Evolutionary conservation across 495 filamentous ascomycete species (phyloP), one percentile per base, ranked within the genome.

Genomic region (Cryomyces minteri): DNA sequence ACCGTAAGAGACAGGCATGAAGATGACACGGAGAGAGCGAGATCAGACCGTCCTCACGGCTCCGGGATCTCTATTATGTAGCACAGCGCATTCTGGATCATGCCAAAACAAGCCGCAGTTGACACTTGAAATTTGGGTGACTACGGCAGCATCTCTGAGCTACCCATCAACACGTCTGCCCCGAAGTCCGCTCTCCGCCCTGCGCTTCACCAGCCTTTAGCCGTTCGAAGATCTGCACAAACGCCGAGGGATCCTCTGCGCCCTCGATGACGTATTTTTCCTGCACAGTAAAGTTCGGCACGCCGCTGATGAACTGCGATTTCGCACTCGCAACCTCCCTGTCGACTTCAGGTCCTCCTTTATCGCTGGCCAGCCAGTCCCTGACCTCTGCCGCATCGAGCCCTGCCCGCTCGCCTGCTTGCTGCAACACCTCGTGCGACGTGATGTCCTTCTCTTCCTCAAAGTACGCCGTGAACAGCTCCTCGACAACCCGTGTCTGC

Each of bases 391-490:
- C 58, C 48, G 66, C 64, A 7, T 77, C 71, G 48, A 92, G 52
- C 0, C 80, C 82, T 0, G 74, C 80, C 51, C 65, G 69, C 33
- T 73, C 70, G 6, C 63, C 84, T 2, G 77, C 74, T n/a, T 68
- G 65, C 5, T 68, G 45, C 52, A 90, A 59, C 11, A 77, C 67
- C 5, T 65, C 70, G 31, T 64, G 63, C 47, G 71, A 72, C 0
- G 82, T 88, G 48, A 90, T 81, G 51, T 92, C 84, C 54, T 73
- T 68, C 54, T 80, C 78, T 10, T 80, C 70, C 59, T 92, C 82
- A 45, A 88, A 86, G 52, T 88, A 85, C 5, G 70, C 67, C 18
- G 62, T 65, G 61, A 92, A 87, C 5, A 93, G 58, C 44, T 76
- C 67, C 51, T 79, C 72, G 1, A 84, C 71, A 25, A 86, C 70